Evolutionary conservation across 495 filamentous ascomycete species (phyloP).

Genomic region (Penicillium verhagenii): DNA sequence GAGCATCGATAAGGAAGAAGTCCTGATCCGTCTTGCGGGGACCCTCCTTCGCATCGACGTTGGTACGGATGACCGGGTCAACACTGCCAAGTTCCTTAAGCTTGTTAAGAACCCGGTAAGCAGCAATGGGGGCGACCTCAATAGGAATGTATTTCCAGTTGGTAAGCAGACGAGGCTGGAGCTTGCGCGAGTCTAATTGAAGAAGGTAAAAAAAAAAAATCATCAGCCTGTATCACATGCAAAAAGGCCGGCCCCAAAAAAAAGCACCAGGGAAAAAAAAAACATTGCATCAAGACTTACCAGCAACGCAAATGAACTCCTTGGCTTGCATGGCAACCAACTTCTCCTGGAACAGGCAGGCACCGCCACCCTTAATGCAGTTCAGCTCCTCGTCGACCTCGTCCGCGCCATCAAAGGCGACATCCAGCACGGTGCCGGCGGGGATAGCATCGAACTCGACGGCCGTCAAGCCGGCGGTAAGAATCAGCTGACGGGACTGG

Average conservation of each 20-base stretch:
- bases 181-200: constrained; percentile 75
- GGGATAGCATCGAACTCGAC: constrained; percentile 74
- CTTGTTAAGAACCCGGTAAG: constrained; percentile 63
- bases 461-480: constrained; percentile 69
- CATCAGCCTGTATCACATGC: not conserved
- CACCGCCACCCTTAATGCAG: constrained; percentile 95
- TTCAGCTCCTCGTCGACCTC: constrained; percentile 95
- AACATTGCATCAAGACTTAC: constrained; percentile 35
- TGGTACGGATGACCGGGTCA: constrained; percentile 66
- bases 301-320: constrained; percentile 92
- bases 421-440: constrained; percentile 61
- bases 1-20: constrained; percentile 91
- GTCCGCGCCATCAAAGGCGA: constrained; percentile 93
- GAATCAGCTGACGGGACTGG: constrained; percentile 81
- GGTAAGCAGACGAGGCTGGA: constrained; percentile 72
- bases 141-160: constrained; percentile 85
- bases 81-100: constrained; percentile 69
- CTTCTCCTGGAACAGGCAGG: constrained; percentile 97
- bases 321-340: constrained; percentile 80
- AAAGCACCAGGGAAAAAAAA: no score
- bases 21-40: constrained; percentile 90
- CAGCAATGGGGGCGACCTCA: constrained; percentile 85
- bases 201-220: not conserved
- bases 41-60: constrained; percentile 67
- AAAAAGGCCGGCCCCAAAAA: no score